Conservation (phyloP, 805 yeast species). For the Tetrapisispora taiwanensis region DNA sequence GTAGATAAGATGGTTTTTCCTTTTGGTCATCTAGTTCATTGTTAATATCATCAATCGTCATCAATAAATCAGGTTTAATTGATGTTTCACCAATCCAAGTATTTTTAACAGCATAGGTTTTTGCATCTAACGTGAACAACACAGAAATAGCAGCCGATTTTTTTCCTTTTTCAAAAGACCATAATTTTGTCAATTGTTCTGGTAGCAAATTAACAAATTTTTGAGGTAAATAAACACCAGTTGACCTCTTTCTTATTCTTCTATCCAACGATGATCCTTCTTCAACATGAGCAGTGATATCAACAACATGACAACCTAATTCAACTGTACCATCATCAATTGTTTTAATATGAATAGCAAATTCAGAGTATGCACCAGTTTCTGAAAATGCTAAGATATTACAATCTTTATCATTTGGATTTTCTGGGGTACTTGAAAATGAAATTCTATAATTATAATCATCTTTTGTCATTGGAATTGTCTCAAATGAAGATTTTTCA, state of each 20-base stretch:
- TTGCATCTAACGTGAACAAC: conserved; percentile 67
- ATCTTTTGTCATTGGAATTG: conserved; percentile 16
- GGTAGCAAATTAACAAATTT: conserved; percentile 60
- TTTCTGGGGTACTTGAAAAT: conserved; percentile 16
- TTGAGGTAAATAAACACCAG: conserved; percentile 82
- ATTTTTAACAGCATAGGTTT: conserved; percentile 60
- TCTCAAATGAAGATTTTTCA: conserved; percentile 22
- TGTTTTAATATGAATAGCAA: conserved; percentile 71
- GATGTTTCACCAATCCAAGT: conserved; percentile 68
- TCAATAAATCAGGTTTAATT: conserved; percentile 44
- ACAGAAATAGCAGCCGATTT: conserved; percentile 64
- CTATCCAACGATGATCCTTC: conserved; percentile 74
- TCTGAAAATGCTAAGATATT: conserved; percentile 29
- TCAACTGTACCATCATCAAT: conserved; percentile 49
- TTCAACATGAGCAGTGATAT: conserved; percentile 60
- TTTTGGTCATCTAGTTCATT: conserved; percentile 5
- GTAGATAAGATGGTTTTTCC: conserved; percentile 6
- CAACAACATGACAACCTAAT: conserved; percentile 79
- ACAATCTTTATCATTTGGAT: conserved; percentile 16
- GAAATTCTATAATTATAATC: conserved; percentile 10
- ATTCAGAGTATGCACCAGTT: conserved; percentile 42
- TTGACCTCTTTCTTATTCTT: conserved; percentile 81
- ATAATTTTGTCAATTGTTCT: conserved; percentile 43
- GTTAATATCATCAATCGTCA: conserved; percentile 16
- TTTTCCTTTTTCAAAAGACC: conserved; percentile 53